A percentile compares a stretch with the other conserved stretches of the same genome.
Evolutionary conservation across 805 yeast genomes (phyloP).

Genomic region (Candida ipomoeae): DNA sequence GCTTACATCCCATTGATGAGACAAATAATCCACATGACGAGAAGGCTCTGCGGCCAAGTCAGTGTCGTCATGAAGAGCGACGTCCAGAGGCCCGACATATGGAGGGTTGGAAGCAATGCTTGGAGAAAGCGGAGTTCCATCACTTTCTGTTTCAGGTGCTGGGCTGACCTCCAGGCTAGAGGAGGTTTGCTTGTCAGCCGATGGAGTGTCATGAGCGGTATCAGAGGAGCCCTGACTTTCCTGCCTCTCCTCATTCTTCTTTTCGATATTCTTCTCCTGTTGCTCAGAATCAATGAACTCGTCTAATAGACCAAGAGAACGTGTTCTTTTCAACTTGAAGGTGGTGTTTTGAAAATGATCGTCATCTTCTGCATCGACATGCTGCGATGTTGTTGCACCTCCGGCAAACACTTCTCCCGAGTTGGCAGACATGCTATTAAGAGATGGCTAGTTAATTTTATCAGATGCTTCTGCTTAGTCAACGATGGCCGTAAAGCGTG

Average conservation of each 20-base stretch:
- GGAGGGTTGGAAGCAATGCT: constrained; percentile 20
- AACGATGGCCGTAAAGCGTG: background rate
- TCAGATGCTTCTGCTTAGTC: background rate
- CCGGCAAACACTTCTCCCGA: constrained; percentile 41
- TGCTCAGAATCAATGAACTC: constrained; percentile 52
- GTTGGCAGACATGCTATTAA: constrained; percentile 9
- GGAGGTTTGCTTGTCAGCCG: background rate
- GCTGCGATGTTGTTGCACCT: constrained; percentile 62
- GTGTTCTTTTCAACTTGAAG: constrained; percentile 72
- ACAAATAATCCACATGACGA: constrained; percentile 88
- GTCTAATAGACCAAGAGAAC: constrained; percentile 77
- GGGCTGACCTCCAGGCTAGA: constrained; percentile 1
- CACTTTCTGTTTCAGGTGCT: constrained; percentile 6
- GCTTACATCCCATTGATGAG: constrained; percentile 92
- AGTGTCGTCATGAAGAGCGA: constrained; percentile 76
- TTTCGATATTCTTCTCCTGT: constrained; percentile 14
- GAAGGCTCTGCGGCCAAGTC: constrained; percentile 78
- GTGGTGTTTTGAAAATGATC: constrained; percentile 66
- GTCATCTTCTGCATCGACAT: constrained; percentile 66
- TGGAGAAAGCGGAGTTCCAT: constrained; percentile 8
- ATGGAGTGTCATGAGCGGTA: background rate
- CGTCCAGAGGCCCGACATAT: constrained; percentile 17
- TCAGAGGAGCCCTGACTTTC: constrained; percentile 1
- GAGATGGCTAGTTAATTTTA: background rate
- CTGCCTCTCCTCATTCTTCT: constrained; percentile 11